phyloP scores from a whole-genome alignment of 164 flowering plant species.

The Macadamia integrifolia region DNA sequence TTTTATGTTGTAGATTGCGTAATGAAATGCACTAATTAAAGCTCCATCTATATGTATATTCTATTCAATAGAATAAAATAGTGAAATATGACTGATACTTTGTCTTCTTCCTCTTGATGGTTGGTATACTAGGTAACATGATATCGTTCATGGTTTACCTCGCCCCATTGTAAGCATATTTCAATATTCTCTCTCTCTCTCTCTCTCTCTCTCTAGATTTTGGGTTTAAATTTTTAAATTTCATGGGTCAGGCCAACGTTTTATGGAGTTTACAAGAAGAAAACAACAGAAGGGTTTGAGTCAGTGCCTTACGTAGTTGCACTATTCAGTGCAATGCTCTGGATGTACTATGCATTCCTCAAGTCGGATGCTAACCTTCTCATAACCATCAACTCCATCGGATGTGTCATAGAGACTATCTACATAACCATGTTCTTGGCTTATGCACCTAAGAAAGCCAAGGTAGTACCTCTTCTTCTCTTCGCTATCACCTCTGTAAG shows the following conservation, averaged over 20 bases:
- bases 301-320: constrained; percentile 52
- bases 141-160: constrained; percentile 46
- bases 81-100: background rate
- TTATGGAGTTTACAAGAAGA: constrained; percentile 38
- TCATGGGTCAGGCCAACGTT: constrained; percentile 46
- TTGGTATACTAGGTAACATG: constrained; percentile 35
- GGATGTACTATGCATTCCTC: constrained; percentile 52
- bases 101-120: background rate
- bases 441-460: constrained; percentile 39
- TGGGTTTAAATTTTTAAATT: too few species aligned
- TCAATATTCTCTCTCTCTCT: too few species aligned
- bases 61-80: too few species aligned
- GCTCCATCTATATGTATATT: too few species aligned
- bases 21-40: too few species aligned
- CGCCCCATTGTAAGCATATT: constrained; percentile 43
- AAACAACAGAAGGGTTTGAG: constrained; percentile 53
- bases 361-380: constrained; percentile 36
- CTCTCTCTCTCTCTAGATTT: background rate
- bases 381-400: constrained; percentile 46
- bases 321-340: constrained; percentile 53
- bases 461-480: constrained; percentile 17
- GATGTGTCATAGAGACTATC: constrained; percentile 33
- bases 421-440: constrained; percentile 32
- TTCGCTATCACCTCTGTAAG: too few species aligned
- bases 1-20: too few species aligned